These are phyloP conservation scores for Nakazawaea ernobii DNA, from an alignment of 805 yeast species.

Conservation along the genomic window DNA sequence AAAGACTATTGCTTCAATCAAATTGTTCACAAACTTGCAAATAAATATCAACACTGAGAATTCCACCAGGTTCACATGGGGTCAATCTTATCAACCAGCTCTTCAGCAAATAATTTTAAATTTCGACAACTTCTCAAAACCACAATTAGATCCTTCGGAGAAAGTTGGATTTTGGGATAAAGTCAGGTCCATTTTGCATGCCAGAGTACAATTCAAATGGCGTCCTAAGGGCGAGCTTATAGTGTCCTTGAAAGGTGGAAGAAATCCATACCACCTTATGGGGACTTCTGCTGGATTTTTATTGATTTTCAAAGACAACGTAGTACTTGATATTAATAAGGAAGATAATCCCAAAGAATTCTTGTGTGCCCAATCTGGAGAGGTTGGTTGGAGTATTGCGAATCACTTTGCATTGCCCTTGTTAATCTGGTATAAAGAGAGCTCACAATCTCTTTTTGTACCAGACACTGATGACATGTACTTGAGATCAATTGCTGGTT, in stretches of 20 bases:
- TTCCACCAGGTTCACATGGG: constrained; percentile 76
- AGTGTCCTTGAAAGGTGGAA: constrained; percentile 65
- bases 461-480: constrained; percentile 30
- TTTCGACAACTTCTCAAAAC: constrained; percentile 81
- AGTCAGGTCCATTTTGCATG: constrained; percentile 70
- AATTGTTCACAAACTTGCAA: constrained; percentile 57
- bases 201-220: constrained; percentile 52
- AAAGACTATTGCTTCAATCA: constrained; percentile 71
- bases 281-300: constrained; percentile 72
- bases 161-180: constrained; percentile 94
- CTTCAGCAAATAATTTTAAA: constrained; percentile 73
- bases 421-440: constrained; percentile 54
- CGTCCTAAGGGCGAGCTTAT: constrained; percentile 44
- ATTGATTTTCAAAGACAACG: constrained; percentile 61
- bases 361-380: constrained; percentile 55
- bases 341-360: constrained; percentile 65
- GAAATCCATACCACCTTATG: constrained; percentile 71
- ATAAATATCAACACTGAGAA: constrained; percentile 47
- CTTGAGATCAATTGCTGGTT: constrained; percentile 42
- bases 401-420: constrained; percentile 55
- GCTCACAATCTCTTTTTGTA: constrained; percentile 37
- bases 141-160: constrained; percentile 81
- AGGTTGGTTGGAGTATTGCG: constrained; percentile 68
- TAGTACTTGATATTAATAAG: constrained; percentile 55
- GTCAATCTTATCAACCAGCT: constrained; percentile 78